Evolutionary conservation across 768 basidiomycete species (phyloP).

Genomic region (Melanogaster broomeanus): DNA sequence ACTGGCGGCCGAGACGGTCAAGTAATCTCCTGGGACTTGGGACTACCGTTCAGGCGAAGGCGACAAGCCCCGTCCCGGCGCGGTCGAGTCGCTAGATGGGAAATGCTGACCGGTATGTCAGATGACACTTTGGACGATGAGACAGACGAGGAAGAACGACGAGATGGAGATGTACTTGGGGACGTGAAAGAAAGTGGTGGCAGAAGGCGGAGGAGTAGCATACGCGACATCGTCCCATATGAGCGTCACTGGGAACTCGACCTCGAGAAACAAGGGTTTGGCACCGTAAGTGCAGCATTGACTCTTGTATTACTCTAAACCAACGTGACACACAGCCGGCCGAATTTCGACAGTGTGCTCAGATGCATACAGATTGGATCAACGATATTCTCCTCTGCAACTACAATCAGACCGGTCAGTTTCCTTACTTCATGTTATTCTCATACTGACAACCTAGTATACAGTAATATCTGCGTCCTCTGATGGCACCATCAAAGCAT

Average conservation of each 20-base stretch:
- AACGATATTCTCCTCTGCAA: constrained; percentile 94
- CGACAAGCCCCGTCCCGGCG: constrained; percentile 29
- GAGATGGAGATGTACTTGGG: constrained; percentile 76
- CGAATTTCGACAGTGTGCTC: constrained; percentile 84
- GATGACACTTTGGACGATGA: constrained; percentile 71
- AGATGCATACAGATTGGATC: constrained; percentile 94
- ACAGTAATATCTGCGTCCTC: constrained; percentile 91
- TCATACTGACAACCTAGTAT: constrained; percentile 7
- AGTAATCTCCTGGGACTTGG: constrained; percentile 86
- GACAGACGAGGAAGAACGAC: constrained; percentile 61
- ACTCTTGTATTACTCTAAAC: constrained; percentile 1
- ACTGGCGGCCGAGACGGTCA: constrained; percentile 89
- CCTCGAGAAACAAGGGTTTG: constrained; percentile 46
- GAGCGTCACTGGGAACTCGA: constrained; percentile 86
- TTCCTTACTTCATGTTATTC: neutral
- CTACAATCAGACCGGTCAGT: constrained; percentile 81
- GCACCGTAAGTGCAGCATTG: constrained; percentile 43
- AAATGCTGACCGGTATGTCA: constrained; percentile 82
- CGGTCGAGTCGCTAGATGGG: constrained; percentile 55
- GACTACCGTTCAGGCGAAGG: constrained; percentile 55
- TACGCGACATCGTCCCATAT: constrained; percentile 45
- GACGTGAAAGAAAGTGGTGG: constrained; percentile 55
- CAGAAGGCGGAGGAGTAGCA: constrained; percentile 33
- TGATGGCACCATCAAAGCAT: constrained; percentile 91
- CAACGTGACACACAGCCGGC: constrained; percentile 41